phyloP scores from a whole-genome alignment of 2,329 filamentous ascomycete genomes.

The Nemania sp. region DNA sequence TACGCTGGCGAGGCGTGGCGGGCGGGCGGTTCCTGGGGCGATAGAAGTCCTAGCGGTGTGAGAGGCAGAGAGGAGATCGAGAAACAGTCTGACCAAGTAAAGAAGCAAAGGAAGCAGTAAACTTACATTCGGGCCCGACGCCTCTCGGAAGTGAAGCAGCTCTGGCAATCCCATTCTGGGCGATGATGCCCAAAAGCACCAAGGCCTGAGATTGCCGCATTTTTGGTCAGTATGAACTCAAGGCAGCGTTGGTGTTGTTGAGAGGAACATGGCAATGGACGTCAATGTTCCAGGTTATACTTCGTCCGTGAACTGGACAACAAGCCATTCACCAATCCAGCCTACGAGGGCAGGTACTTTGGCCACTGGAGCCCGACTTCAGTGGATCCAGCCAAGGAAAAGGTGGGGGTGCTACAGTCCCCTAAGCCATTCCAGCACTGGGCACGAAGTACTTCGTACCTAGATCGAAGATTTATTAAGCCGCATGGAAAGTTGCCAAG shows the following conservation, averaged over 20 bases:
- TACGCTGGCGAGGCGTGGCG: not conserved
- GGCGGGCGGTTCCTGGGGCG: not conserved
- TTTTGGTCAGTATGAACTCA: constrained; percentile 31
- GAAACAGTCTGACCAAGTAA: not conserved
- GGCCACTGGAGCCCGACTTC: no score
- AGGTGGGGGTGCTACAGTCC: no score
- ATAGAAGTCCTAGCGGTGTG: not conserved
- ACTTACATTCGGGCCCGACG: constrained; percentile 89
- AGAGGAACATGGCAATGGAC: constrained; percentile 24
- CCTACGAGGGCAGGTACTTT: no score
- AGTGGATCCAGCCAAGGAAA: no score
- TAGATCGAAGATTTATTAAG: no score
- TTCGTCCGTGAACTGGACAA: constrained; percentile 14
- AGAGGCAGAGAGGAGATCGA: not conserved
- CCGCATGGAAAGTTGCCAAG: no score
- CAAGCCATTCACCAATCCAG: not conserved
- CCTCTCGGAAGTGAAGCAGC: constrained; percentile 77
- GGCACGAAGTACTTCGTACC: no score
- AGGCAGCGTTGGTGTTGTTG: constrained; percentile 3
- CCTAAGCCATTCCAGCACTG: no score
- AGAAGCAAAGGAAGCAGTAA: not conserved
- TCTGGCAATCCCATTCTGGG: constrained; percentile 55
- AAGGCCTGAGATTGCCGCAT: constrained; percentile 57
- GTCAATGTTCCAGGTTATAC: constrained; percentile 1
- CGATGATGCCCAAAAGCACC: constrained; percentile 57